Evolutionary conservation across 805 yeast genomes (phyloP), one percentile per base, ranked within the genome.

Genomic region (Candida ovalis): DNA sequence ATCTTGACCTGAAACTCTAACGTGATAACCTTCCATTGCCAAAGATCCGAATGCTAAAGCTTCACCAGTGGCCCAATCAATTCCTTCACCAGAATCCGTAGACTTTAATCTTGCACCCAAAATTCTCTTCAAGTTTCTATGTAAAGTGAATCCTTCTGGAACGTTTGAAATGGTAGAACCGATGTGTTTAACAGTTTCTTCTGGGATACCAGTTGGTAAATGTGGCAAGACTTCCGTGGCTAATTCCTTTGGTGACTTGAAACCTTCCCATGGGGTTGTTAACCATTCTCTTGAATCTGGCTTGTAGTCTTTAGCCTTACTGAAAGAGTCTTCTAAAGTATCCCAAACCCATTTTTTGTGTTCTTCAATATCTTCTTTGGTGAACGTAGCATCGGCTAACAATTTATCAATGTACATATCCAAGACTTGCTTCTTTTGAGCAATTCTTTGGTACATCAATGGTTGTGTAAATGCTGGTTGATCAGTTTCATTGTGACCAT

Each of bases 11-110:
- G 97, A 88, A 44, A 94, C 86, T 78, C 99, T 88, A 51, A 94
- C 95, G 62, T 92, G 96, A 74, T 85, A 86, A 56, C 99, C 99
- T 74, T 94, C 99, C 63, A 83, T 68, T 46, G 84, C 85, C 59
- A 94, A 77, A 44, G 97, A 82, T 65, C 98, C 99, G 63, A 85
- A 92, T 18, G 99, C 99, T 61, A 94, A 82, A 42, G 98, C 98
- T 76, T 94, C 99, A 81, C 96, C 99, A 50, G 99, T 94, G 42
- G 99, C 86, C 99, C 98, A 94, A 72, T 94, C 99, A 57, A 94
- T 89, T 64, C 92, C 95, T 71, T 86, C 89, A 65, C 99, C 99
- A 18, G 81, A 69, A 59, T 88, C 94, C 43, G 64, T 57, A 41
- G 96, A 70, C 77, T 94, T 94, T 71, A 86, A 80, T 76, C 99